phyloP scores from a whole-genome alignment of 345 rosid genomes.

The Murraya paniculata region DNA sequence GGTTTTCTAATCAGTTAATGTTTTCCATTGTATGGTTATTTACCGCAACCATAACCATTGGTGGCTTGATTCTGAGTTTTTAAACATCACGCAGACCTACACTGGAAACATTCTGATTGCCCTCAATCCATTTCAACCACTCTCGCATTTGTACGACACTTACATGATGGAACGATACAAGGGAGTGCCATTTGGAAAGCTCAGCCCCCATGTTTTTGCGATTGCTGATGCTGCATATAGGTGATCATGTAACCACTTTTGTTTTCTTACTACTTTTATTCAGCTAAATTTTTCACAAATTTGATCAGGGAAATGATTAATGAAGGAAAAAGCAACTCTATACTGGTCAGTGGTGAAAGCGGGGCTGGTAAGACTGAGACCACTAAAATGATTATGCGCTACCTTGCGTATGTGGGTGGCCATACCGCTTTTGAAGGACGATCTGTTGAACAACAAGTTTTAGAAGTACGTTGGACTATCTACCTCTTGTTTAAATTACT shows the following conservation, averaged over 20 bases:
- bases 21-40: slow-evolving; percentile 18
- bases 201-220: slow-evolving; percentile 82
- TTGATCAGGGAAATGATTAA: slow-evolving; percentile 71
- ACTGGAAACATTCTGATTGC: slow-evolving; percentile 90
- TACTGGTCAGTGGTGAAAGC: slow-evolving; percentile 94
- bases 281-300: slow-evolving; percentile 18
- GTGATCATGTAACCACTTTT: slow-evolving; percentile 31
- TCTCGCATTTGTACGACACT: slow-evolving; percentile 50
- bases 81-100: slow-evolving; percentile 71
- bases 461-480: slow-evolving; percentile 59
- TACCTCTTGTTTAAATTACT: background rate
- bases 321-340: slow-evolving; percentile 74
- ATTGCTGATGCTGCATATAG: slow-evolving; percentile 80
- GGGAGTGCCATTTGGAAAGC: slow-evolving; percentile 51
- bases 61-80: slow-evolving; percentile 35
- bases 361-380: slow-evolving; percentile 98
- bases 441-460: slow-evolving; percentile 74
- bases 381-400: slow-evolving; percentile 90
- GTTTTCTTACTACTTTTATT: background rate
- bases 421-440: slow-evolving; percentile 58
- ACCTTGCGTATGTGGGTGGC: slow-evolving; percentile 86
- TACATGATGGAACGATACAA: slow-evolving; percentile 62
- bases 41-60: slow-evolving; percentile 24
- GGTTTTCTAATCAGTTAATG: slow-evolving; percentile 16
- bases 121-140: slow-evolving; percentile 86